Evolutionary conservation across 1,284 basidiomycete species (phyloP).

Genomic region (Lentinula novae-zelandiae): DNA sequence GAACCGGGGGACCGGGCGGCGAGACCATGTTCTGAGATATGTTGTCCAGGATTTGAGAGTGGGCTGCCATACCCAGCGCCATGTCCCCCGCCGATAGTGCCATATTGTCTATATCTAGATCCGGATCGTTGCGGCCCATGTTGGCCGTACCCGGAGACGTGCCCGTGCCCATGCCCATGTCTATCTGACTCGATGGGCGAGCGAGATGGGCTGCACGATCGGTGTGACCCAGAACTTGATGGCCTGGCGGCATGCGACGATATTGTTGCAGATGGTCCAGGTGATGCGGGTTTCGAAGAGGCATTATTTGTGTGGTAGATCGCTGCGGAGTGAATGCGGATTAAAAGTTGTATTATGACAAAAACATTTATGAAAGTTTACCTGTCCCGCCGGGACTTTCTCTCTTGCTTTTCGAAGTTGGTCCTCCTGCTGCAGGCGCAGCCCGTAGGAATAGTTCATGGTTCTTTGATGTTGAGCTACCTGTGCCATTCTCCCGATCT

Average conservation of each 20-base stretch:
- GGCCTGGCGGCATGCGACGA: constrained; percentile 2
- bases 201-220: background rate
- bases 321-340: background rate
- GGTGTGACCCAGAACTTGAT: background rate
- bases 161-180: constrained; percentile 1
- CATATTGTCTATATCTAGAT: background rate
- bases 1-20: background rate
- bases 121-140: constrained; percentile 1
- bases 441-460: constrained; percentile 38
- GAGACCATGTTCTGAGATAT: background rate
- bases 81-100: background rate
- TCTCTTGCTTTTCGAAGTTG: constrained; percentile 30
- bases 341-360: background rate
- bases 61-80: background rate
- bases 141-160: background rate
- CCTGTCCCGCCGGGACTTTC: constrained; percentile 20
- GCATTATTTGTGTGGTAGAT: background rate
- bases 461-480: constrained; percentile 7
- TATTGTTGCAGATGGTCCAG: constrained; percentile 4
- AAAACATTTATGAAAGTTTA: background rate
- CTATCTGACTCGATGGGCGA: background rate
- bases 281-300: constrained; percentile 3
- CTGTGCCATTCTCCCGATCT: constrained; percentile 2
- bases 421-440: constrained; percentile 38
- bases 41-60: background rate